phyloP scores from a whole-genome alignment of 78 protist genomes.

The Creolimax fragrantissima region DNA sequence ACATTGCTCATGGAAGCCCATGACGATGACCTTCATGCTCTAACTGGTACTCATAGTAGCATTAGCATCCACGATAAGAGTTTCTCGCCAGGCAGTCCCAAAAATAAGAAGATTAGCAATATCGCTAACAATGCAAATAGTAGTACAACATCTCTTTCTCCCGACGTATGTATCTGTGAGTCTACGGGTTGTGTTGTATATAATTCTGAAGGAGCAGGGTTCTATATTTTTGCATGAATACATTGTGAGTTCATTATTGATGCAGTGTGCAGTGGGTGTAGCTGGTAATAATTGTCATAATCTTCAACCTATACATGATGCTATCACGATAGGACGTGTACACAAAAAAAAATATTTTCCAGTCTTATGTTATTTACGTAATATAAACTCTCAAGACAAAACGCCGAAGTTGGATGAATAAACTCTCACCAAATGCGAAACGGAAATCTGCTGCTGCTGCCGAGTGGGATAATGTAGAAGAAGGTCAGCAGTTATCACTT shows the following conservation, averaged over 20 bases:
- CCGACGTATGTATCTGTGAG: too few species aligned
- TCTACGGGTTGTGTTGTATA: too few species aligned
- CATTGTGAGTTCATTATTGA: not conserved
- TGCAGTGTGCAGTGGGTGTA: not conserved
- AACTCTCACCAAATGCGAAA: not conserved
- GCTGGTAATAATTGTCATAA: not conserved
- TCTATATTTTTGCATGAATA: not conserved
- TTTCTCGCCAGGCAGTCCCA: too few species aligned
- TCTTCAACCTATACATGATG: not conserved
- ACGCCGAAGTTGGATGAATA: not conserved
- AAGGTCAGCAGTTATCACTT: not conserved
- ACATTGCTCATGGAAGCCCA: not conserved
- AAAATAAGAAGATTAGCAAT: too few species aligned
- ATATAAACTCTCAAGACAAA: not conserved
- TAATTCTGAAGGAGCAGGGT: too few species aligned
- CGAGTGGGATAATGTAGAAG: not conserved
- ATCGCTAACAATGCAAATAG: too few species aligned
- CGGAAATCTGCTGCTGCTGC: not conserved
- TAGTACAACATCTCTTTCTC: too few species aligned
- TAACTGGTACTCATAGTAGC: too few species aligned
- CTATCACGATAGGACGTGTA: not conserved
- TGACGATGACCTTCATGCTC: too few species aligned
- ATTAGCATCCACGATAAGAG: too few species aligned
- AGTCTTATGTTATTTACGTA: not conserved
- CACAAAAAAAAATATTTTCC: not conserved